A percentile compares a stretch with the other conserved stretches of the same genome.
Evolutionary conservation across 768 basidiomycete genomes (phyloP).

Genomic region (Lentinula guzmanii): DNA sequence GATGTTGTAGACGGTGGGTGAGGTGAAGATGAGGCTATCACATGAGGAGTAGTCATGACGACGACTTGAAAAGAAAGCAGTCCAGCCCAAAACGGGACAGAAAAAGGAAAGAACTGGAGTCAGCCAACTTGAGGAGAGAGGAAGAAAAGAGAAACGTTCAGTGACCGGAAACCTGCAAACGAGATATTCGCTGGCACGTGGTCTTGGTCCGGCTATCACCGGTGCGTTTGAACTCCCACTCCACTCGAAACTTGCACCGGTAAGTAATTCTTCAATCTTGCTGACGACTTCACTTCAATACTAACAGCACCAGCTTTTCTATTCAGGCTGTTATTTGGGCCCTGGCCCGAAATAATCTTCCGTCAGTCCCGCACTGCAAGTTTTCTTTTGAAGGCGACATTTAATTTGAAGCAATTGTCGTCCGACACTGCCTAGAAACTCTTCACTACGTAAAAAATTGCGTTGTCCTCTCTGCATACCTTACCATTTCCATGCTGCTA

Average conservation of each 20-base stretch:
- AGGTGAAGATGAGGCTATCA: constrained; percentile 71
- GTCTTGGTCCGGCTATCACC: background rate
- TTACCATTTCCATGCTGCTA: background rate
- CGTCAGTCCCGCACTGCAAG: too few species aligned
- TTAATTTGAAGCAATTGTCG: too few species aligned
- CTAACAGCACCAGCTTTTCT: too few species aligned
- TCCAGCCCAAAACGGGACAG: background rate
- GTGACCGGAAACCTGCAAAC: background rate
- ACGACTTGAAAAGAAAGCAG: background rate
- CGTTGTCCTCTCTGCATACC: too few species aligned
- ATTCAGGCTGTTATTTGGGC: too few species aligned
- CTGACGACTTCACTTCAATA: too few species aligned
- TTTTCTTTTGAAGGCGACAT: too few species aligned
- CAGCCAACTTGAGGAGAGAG: background rate
- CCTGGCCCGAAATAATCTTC: too few species aligned
- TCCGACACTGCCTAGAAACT: too few species aligned
- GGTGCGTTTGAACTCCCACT: background rate
- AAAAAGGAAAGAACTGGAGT: constrained; percentile 2
- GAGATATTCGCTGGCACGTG: background rate
- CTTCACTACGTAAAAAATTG: background rate
- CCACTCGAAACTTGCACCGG: too few species aligned
- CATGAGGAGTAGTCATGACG: constrained; percentile 76
- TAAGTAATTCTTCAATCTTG: too few species aligned
- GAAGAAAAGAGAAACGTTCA: background rate
- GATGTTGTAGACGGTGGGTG: constrained; percentile 60